These are phyloP conservation scores for Cubamyces sp. DNA, from an alignment of 768 basidiomycete species.

Conservation along the genomic window DNA sequence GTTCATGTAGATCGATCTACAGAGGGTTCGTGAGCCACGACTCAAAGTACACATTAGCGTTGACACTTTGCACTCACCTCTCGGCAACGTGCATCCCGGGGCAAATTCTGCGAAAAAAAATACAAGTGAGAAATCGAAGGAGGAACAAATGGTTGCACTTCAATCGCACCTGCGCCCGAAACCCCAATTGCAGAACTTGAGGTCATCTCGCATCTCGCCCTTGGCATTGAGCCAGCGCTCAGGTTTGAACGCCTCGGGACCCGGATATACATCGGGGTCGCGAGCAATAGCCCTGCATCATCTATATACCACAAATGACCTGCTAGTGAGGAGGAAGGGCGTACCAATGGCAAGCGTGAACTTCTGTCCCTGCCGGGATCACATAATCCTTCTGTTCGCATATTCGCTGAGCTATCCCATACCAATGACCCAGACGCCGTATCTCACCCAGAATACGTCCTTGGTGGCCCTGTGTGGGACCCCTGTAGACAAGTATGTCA, in stretches of 20 bases:
- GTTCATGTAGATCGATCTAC: slow-evolving; percentile 65
- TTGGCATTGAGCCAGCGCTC: slow-evolving; percentile 38
- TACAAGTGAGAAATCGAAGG: not conserved
- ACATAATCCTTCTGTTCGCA: slow-evolving; percentile 36
- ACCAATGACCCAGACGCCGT: not conserved
- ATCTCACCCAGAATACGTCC: slow-evolving; percentile 62
- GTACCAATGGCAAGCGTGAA: slow-evolving; percentile 45
- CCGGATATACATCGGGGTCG: slow-evolving; percentile 39
- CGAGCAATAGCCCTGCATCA: slow-evolving; percentile 35
- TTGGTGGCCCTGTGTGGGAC: slow-evolving; percentile 67
- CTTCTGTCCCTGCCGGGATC: slow-evolving; percentile 45
- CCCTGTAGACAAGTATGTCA: slow-evolving; percentile 42
- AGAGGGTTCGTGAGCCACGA: too few species aligned
- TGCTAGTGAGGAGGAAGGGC: not conserved
- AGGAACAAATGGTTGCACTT: not conserved
- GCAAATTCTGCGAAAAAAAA: slow-evolving; percentile 51
- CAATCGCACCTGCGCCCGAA: slow-evolving; percentile 39
- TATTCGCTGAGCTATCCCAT: not conserved
- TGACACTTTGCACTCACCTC: slow-evolving; percentile 18
- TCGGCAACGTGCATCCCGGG: slow-evolving; percentile 65
- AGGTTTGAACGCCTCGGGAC: slow-evolving; percentile 39
- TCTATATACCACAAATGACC: too few species aligned
- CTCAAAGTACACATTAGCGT: not conserved
- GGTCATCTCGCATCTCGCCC: slow-evolving; percentile 33
- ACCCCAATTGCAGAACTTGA: slow-evolving; percentile 39